Evolutionary conservation across 768 basidiomycete genomes (phyloP), one percentile per base, ranked within the genome.

Genomic region (Mycena metata): DNA sequence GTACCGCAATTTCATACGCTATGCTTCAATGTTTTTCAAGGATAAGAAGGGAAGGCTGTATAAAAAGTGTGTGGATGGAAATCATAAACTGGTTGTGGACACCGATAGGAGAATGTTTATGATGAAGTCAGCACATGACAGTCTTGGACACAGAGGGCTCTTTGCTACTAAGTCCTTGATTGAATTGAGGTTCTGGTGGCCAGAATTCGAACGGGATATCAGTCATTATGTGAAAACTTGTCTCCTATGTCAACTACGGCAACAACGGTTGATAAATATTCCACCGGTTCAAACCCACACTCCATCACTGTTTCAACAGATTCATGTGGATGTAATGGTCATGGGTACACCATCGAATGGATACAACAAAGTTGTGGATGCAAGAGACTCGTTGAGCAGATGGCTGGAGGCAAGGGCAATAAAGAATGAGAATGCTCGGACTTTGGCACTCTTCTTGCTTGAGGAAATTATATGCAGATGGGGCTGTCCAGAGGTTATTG

Each of bases 201-300:
- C 69, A 3, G 60, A 59, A 3, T 16, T 77, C 3, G 70, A 75
- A 5, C 43, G 41, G 4, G 78, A 82, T 54, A 63, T 81, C 3
- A 54, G 57, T 19, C 79, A 77, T 76, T 80, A 72, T 60, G 49
- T 80, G 9, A 69, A 73, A 21, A 76, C 77, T 16, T 81, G 81
- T 45, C 73, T 78, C 52, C 33, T 73, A 2, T 82, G 80, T 64
- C 79, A 82, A 62, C 24, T 72, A 0, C 51, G 77, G 11, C 66
- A 66, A 41, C 75, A 39, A 41, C 66, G 65, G 5, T 66, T 76
- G 36, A 42, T 79, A 7, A 43, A 43, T 43, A 43, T 19, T 15
- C 42, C 19, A 43, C 42, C 42, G 19, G 42, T 43, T 13, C 15
- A 15, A 19, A 43, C 42, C 42, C 19, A 43, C 10, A 43, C 42